These are phyloP conservation scores for Neltuma alba DNA, from an alignment of 306 rosid species.

Conservation along the genomic window DNA sequence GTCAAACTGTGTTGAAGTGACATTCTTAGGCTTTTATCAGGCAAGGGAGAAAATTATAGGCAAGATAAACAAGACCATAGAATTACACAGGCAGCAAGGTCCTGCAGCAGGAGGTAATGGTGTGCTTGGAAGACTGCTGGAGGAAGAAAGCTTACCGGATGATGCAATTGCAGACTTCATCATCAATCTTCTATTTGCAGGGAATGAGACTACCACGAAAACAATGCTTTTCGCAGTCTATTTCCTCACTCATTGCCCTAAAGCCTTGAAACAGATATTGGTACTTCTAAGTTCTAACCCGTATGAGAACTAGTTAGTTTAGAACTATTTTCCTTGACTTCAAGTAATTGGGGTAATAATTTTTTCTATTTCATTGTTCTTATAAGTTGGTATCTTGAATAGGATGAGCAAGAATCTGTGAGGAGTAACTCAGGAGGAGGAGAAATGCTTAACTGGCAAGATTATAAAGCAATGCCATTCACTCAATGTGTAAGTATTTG, in stretches of 20 bases:
- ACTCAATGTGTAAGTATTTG: slow-evolving; percentile 80
- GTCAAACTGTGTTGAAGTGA: slow-evolving; percentile 27
- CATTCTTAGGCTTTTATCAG: slow-evolving; percentile 42
- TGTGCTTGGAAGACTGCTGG: slow-evolving; percentile 71
- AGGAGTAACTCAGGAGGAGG: slow-evolving; percentile 48
- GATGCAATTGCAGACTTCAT: slow-evolving; percentile 84
- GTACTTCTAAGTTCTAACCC: slow-evolving; percentile 53
- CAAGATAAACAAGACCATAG: slow-evolving; percentile 69
- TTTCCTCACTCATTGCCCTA: slow-evolving; percentile 83
- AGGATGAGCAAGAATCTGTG: slow-evolving; percentile 80
- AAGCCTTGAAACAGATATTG: slow-evolving; percentile 69
- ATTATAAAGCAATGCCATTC: slow-evolving; percentile 84
- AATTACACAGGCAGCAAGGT: slow-evolving; percentile 53
- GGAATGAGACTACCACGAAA: slow-evolving; percentile 93
- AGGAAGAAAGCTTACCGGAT: slow-evolving; percentile 78
- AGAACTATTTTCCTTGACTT: not conserved
- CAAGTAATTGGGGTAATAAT: not conserved
- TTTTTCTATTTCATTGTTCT: not conserved
- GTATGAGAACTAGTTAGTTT: not conserved
- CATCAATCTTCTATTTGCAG: slow-evolving; percentile 94
- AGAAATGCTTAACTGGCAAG: slow-evolving; percentile 76
- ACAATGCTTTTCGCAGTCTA: slow-evolving; percentile 93
- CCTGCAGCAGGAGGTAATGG: slow-evolving; percentile 49
- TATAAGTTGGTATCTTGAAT: slow-evolving; percentile 31
- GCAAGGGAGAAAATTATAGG: slow-evolving; percentile 80